Evolutionary conservation across 257 asterid species (phyloP).

Genomic region (Jacaranda copaia): DNA sequence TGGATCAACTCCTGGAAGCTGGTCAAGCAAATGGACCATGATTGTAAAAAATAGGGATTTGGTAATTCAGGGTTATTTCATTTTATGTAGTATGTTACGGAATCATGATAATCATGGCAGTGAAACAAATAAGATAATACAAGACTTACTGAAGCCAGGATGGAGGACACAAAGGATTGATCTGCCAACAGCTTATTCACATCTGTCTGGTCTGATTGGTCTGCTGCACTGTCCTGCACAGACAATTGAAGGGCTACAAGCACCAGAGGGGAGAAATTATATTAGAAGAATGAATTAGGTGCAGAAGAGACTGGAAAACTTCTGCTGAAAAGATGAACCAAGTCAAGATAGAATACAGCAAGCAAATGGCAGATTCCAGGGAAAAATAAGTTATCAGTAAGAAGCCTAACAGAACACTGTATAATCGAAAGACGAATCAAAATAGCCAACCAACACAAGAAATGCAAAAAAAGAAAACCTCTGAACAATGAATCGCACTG

Average conservation of each 20-base stretch:
- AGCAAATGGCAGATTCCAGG: not conserved
- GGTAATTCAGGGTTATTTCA: not conserved
- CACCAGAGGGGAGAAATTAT: constrained; percentile 2
- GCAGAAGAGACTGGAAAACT: constrained; percentile 4
- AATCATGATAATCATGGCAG: constrained; percentile 4
- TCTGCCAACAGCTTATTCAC: constrained; percentile 78
- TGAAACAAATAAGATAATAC: not conserved
- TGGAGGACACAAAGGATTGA: constrained; percentile 70
- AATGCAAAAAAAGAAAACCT: not conserved
- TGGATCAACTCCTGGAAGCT: constrained; percentile 99
- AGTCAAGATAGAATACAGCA: not conserved
- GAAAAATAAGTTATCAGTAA: constrained; percentile 8
- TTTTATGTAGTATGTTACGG: not conserved
- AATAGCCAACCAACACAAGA: not conserved
- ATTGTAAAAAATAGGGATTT: not conserved
- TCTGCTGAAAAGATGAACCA: constrained; percentile 6
- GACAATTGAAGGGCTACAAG: constrained; percentile 92
- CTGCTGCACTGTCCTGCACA: constrained; percentile 75
- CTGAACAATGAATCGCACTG: not conserved
- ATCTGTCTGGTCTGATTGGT: constrained; percentile 66
- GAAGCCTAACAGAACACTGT: constrained; percentile 42
- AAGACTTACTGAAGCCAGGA: constrained; percentile 70
- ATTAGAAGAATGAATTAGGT: constrained; percentile 17
- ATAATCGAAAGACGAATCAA: not conserved
- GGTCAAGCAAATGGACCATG: constrained; percentile 39